These are phyloP conservation scores for Thelonectria discophora DNA, from an alignment of 2,329 filamentous ascomycete species.

Conservation along the genomic window DNA sequence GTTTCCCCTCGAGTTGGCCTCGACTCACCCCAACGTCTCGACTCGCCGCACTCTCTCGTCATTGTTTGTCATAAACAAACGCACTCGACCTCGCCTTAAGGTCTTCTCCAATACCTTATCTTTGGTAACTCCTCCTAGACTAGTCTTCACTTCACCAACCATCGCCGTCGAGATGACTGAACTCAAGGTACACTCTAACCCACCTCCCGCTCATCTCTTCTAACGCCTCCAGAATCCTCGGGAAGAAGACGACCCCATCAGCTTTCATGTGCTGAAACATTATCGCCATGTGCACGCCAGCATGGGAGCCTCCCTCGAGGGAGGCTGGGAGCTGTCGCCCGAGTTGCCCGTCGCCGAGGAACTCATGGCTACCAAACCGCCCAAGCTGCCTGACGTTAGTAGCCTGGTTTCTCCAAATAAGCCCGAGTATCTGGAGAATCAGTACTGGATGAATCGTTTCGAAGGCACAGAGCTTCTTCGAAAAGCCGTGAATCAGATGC, in stretches of 20 bases:
- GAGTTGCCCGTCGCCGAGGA: conserved; percentile 41
- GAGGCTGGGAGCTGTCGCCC: conserved; percentile 27
- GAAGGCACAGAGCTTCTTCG: conserved; percentile 77
- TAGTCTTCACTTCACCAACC: background rate
- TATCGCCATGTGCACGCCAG: background rate
- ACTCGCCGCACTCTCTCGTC: too few relatives aligned
- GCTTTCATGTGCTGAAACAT: conserved; percentile 13
- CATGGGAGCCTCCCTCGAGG: background rate
- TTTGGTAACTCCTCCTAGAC: background rate
- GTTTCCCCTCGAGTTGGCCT: too few relatives aligned
- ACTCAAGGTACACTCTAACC: background rate
- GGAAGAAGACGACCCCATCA: conserved; percentile 4
- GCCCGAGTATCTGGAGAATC: conserved; percentile 71
- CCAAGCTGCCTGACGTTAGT: conserved; percentile 24
- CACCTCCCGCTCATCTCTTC: background rate
- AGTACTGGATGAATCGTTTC: conserved; percentile 80
- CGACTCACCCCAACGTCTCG: too few relatives aligned
- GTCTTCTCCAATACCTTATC: background rate
- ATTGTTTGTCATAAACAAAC: too few relatives aligned
- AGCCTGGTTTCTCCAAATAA: conserved; percentile 21
- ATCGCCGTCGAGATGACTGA: background rate
- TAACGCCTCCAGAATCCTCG: background rate
- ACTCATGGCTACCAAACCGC: conserved; percentile 31
- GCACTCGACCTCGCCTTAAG: too few relatives aligned
- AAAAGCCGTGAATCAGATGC: conserved; percentile 68